Conservation (phyloP, 345 rosid genomes). For the Populus tremula region DNA sequence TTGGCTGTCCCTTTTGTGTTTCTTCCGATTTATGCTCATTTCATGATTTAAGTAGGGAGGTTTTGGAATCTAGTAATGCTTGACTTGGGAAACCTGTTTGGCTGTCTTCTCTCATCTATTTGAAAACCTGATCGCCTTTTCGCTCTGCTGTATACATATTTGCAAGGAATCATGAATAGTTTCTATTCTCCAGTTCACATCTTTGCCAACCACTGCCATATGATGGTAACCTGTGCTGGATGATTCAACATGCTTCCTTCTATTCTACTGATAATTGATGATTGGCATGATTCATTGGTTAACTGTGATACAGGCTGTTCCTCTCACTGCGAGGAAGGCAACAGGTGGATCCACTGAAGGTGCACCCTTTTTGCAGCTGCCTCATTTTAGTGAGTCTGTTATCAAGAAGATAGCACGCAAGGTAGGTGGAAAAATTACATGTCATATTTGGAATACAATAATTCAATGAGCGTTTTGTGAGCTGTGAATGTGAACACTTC, state of each 20-base stretch:
- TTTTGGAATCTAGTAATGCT: not conserved
- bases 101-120: not conserved
- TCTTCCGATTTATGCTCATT: not conserved
- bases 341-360: constrained; percentile 89
- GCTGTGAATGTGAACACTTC: not conserved
- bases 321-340: constrained; percentile 88
- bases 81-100: not conserved
- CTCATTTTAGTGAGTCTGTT: constrained; percentile 76
- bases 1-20: not conserved
- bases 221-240: not conserved
- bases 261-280: constrained; percentile 2
- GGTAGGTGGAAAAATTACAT: constrained; percentile 36
- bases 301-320: constrained; percentile 72
- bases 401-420: constrained; percentile 90
- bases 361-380: constrained; percentile 93
- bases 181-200: not conserved
- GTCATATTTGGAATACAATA: not conserved
- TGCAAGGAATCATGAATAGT: not conserved
- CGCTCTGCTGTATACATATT: not conserved
- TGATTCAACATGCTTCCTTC: not conserved
- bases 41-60: not conserved
- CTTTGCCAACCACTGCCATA: not conserved
- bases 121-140: not conserved
- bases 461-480: not conserved
- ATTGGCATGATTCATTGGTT: constrained; percentile 2